Conservation (phyloP, 768 basidiomycete species). For the Auriscalpium vulgare region DNA sequence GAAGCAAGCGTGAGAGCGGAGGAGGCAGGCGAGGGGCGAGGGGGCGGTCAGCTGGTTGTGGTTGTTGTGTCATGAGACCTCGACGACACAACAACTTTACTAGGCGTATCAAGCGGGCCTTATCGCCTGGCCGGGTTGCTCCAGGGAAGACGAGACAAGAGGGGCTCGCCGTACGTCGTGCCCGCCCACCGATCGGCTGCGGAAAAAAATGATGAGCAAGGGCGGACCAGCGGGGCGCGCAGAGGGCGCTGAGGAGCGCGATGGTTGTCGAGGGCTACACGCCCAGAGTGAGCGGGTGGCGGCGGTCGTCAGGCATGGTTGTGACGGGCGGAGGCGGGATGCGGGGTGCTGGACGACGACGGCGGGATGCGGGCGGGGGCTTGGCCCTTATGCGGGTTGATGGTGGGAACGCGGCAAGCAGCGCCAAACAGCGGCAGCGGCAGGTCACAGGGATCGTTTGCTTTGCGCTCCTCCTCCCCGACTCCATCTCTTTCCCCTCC, state of each 20-base stretch:
- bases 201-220: not conserved
- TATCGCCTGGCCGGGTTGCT: no score
- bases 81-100: no score
- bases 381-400: not conserved
- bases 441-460: slow-evolving; percentile 8
- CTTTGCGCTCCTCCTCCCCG: slow-evolving; percentile 9
- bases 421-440: slow-evolving; percentile 13
- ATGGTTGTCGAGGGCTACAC: not conserved
- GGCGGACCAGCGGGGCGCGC: not conserved
- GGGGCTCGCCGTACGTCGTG: no score
- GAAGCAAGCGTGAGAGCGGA: no score
- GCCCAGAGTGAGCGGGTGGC: not conserved
- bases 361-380: not conserved
- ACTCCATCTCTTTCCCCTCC: not conserved
- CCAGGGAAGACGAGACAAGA: no score
- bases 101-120: no score
- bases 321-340: not conserved
- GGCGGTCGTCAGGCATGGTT: not conserved
- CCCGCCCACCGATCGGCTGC: not conserved
- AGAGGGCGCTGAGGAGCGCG: not conserved
- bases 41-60: no score
- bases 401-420: slow-evolving; percentile 15
- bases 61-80: no score
- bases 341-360: not conserved
- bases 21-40: no score